These are phyloP conservation scores for Chlamydomonas asymmetrica DNA, from an alignment of 139 green algal genomes.

Conservation along the genomic window DNA sequence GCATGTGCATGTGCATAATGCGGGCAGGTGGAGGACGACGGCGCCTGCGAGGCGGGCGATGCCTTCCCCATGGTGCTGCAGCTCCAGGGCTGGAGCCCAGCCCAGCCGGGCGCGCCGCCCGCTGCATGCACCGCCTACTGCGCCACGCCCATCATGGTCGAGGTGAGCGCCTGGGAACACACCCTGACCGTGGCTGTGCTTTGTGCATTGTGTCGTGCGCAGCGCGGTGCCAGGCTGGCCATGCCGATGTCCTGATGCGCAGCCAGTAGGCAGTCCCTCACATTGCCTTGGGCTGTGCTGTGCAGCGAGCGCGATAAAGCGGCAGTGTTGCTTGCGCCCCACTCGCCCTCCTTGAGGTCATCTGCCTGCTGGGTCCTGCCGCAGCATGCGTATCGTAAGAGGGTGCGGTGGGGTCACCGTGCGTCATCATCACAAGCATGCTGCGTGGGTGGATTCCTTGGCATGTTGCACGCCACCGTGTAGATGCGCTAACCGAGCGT, in stretches of 20 bases:
- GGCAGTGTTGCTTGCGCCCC: not conserved
- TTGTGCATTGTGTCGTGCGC: too few species aligned
- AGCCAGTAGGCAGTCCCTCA: not conserved
- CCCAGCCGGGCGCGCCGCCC: not conserved
- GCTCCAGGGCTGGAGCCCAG: not conserved
- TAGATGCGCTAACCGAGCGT: not conserved
- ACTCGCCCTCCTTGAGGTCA: conserved; percentile 1
- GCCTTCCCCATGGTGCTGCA: conserved; percentile 12
- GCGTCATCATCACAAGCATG: too few species aligned
- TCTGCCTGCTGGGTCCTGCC: conserved; percentile 24
- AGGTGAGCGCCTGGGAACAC: not conserved
- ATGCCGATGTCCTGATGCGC: not conserved
- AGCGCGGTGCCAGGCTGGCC: not conserved
- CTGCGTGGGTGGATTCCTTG: conserved; percentile 1
- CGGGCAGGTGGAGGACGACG: not conserved
- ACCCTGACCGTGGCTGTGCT: too few species aligned
- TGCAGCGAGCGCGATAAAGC: too few species aligned
- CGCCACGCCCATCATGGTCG: conserved; percentile 10
- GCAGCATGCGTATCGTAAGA: too few species aligned
- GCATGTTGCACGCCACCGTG: not conserved
- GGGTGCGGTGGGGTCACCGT: too few species aligned
- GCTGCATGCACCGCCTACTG: not conserved
- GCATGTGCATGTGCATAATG: too few species aligned
- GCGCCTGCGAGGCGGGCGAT: conserved; percentile 1
- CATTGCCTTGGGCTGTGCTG: too few species aligned